These are phyloP conservation scores for Xeromyces bisporus DNA, from an alignment of 495 filamentous ascomycete genomes.

Conservation along the genomic window DNA sequence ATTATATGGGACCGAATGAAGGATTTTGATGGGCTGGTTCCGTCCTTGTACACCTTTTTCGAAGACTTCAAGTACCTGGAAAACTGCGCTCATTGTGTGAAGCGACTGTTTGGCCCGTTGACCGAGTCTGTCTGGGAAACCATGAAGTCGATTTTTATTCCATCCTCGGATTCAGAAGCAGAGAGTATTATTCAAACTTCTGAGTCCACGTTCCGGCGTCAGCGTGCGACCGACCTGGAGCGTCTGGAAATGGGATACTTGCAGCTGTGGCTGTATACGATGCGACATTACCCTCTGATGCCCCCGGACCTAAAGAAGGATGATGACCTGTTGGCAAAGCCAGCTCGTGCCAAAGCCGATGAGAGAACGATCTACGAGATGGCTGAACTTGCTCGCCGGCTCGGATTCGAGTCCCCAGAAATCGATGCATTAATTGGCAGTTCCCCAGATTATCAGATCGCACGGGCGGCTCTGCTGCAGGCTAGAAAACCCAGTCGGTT, in stretches of 20 bases:
- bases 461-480: conserved; percentile 12
- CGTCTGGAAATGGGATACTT: conserved; percentile 6
- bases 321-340: neutral
- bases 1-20: conserved; percentile 5
- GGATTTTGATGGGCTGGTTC: conserved; percentile 4
- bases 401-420: conserved; percentile 15
- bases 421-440: conserved; percentile 12
- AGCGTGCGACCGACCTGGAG: conserved; percentile 3
- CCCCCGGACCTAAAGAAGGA: conserved; percentile 2
- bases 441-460: conserved; percentile 19
- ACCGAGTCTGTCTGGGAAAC: conserved; percentile 6
- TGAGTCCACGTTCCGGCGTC: conserved; percentile 6
- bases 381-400: conserved; percentile 12
- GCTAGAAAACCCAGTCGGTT: conserved; percentile 15
- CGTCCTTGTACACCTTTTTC: conserved; percentile 17
- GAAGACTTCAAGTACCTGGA: conserved; percentile 16
- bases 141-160: conserved; percentile 1
- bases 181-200: conserved; percentile 10
- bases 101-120: conserved; percentile 9
- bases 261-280: conserved; percentile 12
- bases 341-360: conserved; percentile 6
- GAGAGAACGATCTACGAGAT: conserved; percentile 11
- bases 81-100: conserved; percentile 11
- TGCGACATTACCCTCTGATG: conserved; percentile 13
- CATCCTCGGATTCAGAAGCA: neutral